Conservation (phyloP, 2,329 filamentous ascomycete genomes). For the Fusarium liriodendri region DNA sequence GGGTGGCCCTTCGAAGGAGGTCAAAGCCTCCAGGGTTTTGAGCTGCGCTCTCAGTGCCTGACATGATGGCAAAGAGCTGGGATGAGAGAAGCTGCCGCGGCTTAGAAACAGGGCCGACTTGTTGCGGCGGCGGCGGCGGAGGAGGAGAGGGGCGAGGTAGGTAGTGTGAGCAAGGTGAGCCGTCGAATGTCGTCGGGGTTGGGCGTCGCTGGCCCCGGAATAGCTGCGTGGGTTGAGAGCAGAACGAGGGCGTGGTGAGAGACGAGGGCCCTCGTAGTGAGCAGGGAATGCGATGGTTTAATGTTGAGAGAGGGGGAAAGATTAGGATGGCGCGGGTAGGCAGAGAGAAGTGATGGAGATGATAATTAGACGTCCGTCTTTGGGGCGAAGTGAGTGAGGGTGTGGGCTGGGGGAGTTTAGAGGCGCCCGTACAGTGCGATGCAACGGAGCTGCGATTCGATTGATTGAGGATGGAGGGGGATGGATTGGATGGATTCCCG, state of each 20-base stretch:
- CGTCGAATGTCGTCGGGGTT: slow-evolving; percentile 29
- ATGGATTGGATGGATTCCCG: background rate
- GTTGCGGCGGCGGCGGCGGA: slow-evolving; percentile 23
- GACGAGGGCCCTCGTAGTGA: slow-evolving; percentile 12
- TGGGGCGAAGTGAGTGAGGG: slow-evolving; percentile 45
- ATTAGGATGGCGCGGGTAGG: slow-evolving; percentile 32
- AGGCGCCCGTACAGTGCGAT: slow-evolving; percentile 43
- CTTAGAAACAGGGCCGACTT: slow-evolving; percentile 37
- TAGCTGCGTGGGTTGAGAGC: slow-evolving; percentile 14
- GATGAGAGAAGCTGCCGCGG: slow-evolving; percentile 41
- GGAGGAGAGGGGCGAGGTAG: slow-evolving; percentile 36
- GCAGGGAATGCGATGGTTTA: slow-evolving; percentile 24
- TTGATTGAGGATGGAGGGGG: background rate
- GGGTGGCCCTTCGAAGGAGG: slow-evolving; percentile 69
- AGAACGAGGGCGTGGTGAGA: slow-evolving; percentile 23
- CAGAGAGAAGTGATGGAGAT: slow-evolving; percentile 40
- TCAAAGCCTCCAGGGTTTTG: slow-evolving; percentile 62
- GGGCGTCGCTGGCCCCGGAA: slow-evolving; percentile 32
- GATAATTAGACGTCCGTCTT: slow-evolving; percentile 45
- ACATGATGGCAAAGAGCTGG: slow-evolving; percentile 55
- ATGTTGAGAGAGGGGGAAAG: slow-evolving; percentile 37
- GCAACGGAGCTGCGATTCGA: slow-evolving; percentile 16
- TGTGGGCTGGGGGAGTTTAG: slow-evolving; percentile 42
- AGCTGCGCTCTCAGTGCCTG: slow-evolving; percentile 58
- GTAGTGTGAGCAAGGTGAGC: slow-evolving; percentile 31